These are phyloP conservation scores for Amauroascus niger DNA, from an alignment of 2,329 filamentous ascomycete genomes.

Conservation along the genomic window DNA sequence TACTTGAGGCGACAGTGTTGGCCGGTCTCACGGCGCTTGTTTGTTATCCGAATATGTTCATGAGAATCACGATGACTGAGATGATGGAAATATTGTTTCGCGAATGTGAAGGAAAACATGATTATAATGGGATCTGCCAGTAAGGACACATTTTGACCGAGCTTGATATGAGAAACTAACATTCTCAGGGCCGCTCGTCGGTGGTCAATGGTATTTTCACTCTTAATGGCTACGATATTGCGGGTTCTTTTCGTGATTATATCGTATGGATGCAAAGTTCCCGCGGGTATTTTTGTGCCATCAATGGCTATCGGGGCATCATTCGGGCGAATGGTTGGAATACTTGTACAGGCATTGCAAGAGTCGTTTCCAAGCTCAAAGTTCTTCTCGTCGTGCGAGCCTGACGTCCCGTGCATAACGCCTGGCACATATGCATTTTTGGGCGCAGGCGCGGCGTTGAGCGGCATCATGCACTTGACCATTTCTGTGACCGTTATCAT, in stretches of 20 bases:
- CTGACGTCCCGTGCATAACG: constrained; percentile 91
- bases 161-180: background rate
- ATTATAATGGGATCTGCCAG: constrained; percentile 85
- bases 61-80: constrained; percentile 97
- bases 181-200: constrained; percentile 50
- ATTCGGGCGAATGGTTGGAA: constrained; percentile 88
- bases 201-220: constrained; percentile 65
- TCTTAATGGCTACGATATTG: constrained; percentile 69
- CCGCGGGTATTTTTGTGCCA: constrained; percentile 93
- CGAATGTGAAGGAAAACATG: constrained; percentile 80
- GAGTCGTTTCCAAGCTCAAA: constrained; percentile 70
- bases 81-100: constrained; percentile 97
- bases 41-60: constrained; percentile 93
- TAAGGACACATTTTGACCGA: constrained; percentile 28
- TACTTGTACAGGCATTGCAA: constrained; percentile 80
- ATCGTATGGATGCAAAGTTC: constrained; percentile 95
- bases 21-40: constrained; percentile 76
- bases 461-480: constrained; percentile 96
- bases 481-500: constrained; percentile 97
- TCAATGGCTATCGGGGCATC: constrained; percentile 96
- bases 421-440: constrained; percentile 95
- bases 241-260: constrained; percentile 81
- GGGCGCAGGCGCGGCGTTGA: constrained; percentile 80
- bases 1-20: constrained; percentile 76
- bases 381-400: constrained; percentile 82